Evolutionary conservation across 257 asterid genomes (phyloP).

Genomic region (Solanum chaucha): DNA sequence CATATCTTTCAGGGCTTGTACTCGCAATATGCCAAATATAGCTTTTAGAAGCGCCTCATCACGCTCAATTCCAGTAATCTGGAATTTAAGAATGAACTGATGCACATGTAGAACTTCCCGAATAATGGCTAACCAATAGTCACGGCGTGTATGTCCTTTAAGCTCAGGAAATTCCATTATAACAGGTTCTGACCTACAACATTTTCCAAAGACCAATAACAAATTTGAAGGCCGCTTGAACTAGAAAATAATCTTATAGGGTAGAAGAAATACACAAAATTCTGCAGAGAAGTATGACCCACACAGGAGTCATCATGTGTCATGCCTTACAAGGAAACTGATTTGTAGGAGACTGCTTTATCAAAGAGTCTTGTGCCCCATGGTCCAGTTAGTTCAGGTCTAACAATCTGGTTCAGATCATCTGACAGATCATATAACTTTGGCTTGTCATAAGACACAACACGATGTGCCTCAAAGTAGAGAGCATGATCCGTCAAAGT

Average conservation of each 20-base stretch:
- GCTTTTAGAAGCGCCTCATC: conserved; percentile 82
- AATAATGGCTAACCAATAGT: conserved; percentile 86
- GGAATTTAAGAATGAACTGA: conserved; percentile 54
- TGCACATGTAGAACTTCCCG: conserved; percentile 83
- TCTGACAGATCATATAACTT: conserved; percentile 81
- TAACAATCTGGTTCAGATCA: conserved; percentile 79
- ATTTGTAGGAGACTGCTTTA: conserved; percentile 81
- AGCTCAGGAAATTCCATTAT: conserved; percentile 96
- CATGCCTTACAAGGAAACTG: conserved; percentile 60
- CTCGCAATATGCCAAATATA: conserved; percentile 69
- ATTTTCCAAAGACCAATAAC: not conserved
- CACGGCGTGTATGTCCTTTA: conserved; percentile 93
- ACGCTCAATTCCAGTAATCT: conserved; percentile 49
- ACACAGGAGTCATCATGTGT: not conserved
- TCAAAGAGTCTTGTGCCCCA: conserved; percentile 97
- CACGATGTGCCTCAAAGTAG: conserved; percentile 85
- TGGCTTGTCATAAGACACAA: conserved; percentile 89
- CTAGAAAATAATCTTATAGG: not conserved
- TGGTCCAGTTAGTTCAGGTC: conserved; percentile 92
- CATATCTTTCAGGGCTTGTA: conserved; percentile 81
- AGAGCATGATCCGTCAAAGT: conserved; percentile 88
- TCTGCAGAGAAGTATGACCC: conserved; percentile 4
- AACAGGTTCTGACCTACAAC: conserved; percentile 78
- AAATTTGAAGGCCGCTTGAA: not conserved
- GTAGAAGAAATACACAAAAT: not conserved